Base-by-base conservation (phyloP, 768 basidiomycete genomes). In the Pleurotus djamor region DNA sequence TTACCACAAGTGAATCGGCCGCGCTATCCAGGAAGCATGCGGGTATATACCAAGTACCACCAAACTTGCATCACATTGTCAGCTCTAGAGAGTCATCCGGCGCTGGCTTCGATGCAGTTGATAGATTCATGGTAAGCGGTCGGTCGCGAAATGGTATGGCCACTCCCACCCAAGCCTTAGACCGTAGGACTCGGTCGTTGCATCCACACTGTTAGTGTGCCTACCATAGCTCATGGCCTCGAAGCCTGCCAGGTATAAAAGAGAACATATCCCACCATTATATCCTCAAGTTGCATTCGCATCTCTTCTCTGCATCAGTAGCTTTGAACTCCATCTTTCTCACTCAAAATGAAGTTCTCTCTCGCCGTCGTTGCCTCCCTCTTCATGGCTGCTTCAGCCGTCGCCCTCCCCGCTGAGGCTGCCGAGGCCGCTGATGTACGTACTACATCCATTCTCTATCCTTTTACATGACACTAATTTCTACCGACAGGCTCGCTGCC, bases 231-330 rank as follows among this genome's bases (percentile, higher is more conserved):
- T 28, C 21, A 28, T 28, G 21, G 21, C 21, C 21, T 28, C 21
- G 21, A 41, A 41, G n/a, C 41, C 54, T 10, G 2, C 54, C 21
- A 44, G 41, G 54, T 56, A 56, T 44, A 56, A 16, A 56, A 44
- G 41, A 28, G 17, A 4, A 44, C 4, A 6, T 1, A 10, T 9
- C 6, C 13, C 36, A 17, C 37, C 54, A 17, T 56, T 5, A 5
- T 43, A 34, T 56, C 54, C 21, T 56, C 54, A 56, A 41, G 54
- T 56, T 56, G 54, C 54, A 56, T 41, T 56, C 54, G 54, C 54
- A 56, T 56, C 54, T 50, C 49, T 48, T 48, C 49, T 50, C 49
- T 50, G 49, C 21, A 35, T 50, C 49, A 28, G 49, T 50, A 50
- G 49, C 49, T 56, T 56, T n/a, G 36, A 56, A 44, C 14, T 12